Evolutionary conservation across 2,329 filamentous ascomycete genomes (phyloP), one percentile per base, ranked within the genome.

Genomic region (Colletotrichum tabaci): DNA sequence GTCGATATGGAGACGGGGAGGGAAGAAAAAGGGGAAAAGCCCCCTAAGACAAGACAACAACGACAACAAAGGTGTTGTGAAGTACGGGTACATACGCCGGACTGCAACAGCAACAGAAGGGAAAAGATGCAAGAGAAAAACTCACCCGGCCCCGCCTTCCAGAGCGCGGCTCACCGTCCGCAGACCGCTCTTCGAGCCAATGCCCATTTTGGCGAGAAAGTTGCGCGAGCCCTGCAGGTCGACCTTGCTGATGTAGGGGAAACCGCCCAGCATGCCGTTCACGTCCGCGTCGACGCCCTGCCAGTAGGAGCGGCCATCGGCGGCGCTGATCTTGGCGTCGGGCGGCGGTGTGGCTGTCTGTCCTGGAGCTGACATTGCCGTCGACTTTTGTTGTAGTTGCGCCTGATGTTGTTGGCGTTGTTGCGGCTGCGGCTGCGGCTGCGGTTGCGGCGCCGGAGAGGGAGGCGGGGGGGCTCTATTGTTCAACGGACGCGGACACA

Each of bases 201-300:
- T 79, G 9, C 88, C 88, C 4, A 95, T 82, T 77, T 93, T 93
- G 16, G 89, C 87, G 44, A 94, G 81, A 80, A 95, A 94, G 63
- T 87, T 91, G 44, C 88, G 87, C 0, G 90, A 93, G 52, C 91
- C 92, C 66, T 74, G 89, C 9, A 96, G 85, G 79, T 95, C 94
- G 71, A 93, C 87, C 73, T 89, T 88, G 44, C 90, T 92, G 77
- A 93, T 87, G 79, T 66, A 90, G 87, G 15, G 84, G 79, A 85
- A 84, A 81, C 95, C 93, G 73, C 94, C 95, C 1, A 97, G 91
- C 92, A 96, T 95, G 77, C 94, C 94, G 76, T 92, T 88, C 57
- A 84, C 81, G 61, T 86, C 82, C 52, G 85, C 83, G 2, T 80
- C 79, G 63, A 85, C 76, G 26, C 77, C 76, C 63, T 86, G 77